Conservation (phyloP, 2,329 filamentous ascomycete genomes). For the Xylaria sp. region DNA sequence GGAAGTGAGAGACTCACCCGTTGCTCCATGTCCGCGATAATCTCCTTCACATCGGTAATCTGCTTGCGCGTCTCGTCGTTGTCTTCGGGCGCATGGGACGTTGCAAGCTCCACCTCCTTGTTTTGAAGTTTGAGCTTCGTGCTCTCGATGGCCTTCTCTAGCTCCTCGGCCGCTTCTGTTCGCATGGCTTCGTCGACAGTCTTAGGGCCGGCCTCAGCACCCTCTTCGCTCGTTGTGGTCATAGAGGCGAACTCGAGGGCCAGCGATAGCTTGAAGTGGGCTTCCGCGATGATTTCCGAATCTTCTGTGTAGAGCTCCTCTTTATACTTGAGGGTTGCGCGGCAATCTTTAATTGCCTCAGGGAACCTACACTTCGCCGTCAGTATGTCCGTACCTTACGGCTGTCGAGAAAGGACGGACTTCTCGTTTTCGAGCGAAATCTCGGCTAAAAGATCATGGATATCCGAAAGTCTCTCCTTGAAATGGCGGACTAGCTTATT, state of each 20-base stretch:
- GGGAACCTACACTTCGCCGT: constrained; percentile 68
- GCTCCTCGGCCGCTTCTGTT: constrained; percentile 75
- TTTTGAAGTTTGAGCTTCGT: constrained; percentile 76
- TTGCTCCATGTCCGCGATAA: constrained; percentile 82
- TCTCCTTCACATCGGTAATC: constrained; percentile 80
- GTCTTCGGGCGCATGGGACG: constrained; percentile 72
- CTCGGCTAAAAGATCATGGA: constrained; percentile 92
- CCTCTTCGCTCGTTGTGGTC: constrained; percentile 67
- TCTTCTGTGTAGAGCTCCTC: constrained; percentile 81
- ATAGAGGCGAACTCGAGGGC: constrained; percentile 94
- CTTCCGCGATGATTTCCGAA: constrained; percentile 89
- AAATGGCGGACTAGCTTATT: constrained; percentile 65
- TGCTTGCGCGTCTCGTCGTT: constrained; percentile 70
- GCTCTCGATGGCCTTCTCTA: constrained; percentile 79
- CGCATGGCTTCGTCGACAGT: constrained; percentile 75
- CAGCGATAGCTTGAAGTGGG: constrained; percentile 94
- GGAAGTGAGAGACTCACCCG: constrained; percentile 63
- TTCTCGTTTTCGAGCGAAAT: constrained; percentile 97
- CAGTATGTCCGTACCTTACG: constrained; percentile 35
- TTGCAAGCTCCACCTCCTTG: constrained; percentile 74
- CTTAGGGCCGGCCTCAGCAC: constrained; percentile 57
- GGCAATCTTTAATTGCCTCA: constrained; percentile 86
- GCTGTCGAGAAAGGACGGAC: constrained; percentile 52
- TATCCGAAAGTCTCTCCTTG: constrained; percentile 90
- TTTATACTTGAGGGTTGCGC: constrained; percentile 81